These are phyloP conservation scores for Allium fistulosum DNA, from an alignment of 106 monocot genomes.

Conservation along the genomic window DNA sequence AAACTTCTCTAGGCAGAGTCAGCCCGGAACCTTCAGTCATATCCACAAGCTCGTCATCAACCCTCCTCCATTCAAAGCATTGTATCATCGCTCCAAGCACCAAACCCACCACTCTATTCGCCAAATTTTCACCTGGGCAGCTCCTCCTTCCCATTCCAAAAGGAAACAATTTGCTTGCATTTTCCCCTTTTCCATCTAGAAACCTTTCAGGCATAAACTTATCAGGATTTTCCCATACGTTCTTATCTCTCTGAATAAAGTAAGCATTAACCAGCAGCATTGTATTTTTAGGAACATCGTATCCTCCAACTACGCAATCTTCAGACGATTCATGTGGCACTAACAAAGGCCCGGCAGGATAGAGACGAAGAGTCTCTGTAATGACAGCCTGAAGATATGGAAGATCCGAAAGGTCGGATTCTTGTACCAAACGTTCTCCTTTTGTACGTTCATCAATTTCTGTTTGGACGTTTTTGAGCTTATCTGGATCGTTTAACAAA, in stretches of 20 bases:
- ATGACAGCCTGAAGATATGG: slow-evolving; percentile 23
- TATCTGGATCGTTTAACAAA: slow-evolving; percentile 2
- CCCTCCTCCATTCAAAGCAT: neutral
- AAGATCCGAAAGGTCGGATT: slow-evolving; percentile 25
- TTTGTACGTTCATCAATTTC: slow-evolving; percentile 18
- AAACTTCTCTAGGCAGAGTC: neutral
- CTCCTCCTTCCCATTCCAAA: slow-evolving; percentile 38
- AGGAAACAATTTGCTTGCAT: neutral
- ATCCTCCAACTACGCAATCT: slow-evolving; percentile 24
- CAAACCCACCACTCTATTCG: neutral
- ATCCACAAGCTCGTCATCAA: neutral
- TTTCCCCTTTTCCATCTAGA: neutral
- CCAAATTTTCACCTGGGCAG: neutral
- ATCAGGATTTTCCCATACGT: slow-evolving; percentile 15
- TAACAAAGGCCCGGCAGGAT: slow-evolving; percentile 13
- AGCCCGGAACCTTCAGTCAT: neutral
- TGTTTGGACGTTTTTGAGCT: neutral
- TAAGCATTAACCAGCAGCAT: slow-evolving; percentile 26
- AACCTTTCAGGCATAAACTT: slow-evolving; percentile 38
- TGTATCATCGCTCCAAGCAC: neutral
- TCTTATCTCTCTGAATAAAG: slow-evolving; percentile 19
- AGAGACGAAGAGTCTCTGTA: slow-evolving; percentile 26
- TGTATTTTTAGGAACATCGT: slow-evolving; percentile 16
- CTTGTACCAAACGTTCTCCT: slow-evolving; percentile 14
- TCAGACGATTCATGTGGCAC: slow-evolving; percentile 21